Base-by-base conservation (phyloP, 2,329 filamentous ascomycete genomes). In the Camptophora hylomeconis region DNA sequence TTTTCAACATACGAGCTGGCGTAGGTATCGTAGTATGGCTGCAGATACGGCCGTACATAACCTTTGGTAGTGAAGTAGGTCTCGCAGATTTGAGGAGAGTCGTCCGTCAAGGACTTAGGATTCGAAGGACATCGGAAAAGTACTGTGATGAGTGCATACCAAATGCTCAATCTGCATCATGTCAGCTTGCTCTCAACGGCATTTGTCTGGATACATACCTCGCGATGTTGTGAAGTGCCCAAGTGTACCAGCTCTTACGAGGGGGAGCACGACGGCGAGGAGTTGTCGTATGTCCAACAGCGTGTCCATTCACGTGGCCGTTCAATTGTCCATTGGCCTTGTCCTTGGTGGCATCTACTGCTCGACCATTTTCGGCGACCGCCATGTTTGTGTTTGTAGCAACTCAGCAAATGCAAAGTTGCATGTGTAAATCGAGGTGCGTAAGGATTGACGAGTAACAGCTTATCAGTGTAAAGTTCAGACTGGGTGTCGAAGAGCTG, bases 1-100 rank as follows among this genome's bases (percentile, higher is more conserved):
- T 72, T 59, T 20, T 86, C 69, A 37, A 93, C 72, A 49, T 94
- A 89, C 3, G 83, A 81, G 5, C 77, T 79, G 14, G 81, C 77
- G 48, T 94, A 92, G 33, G 70, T 55, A 42, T 87, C 62, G 54
- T 94, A 95, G 57, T 92, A 92, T 3, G 86, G 87, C 44, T 76
- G 66, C 17, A 92, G 48, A 52, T 87, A 77, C 3, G 89, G 89
- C 15, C 72, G 58, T 35, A 86, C 60, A 33, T 65, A 75, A 60
- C 61, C 73, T 44, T 57, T 73, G 56, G 60, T 78, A 67, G 66
- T 56, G 18, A 76, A 48, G 45, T 94, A 94, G 7, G 80, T 76
- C 47, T 76, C 76, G 68, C 89, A 98, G 37, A 95, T 69, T 39
- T 61, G 67, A 1, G 86, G 80, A 2, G 82, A 80, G 17, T 65